Percentiles rank a stretch among this genome's conserved stretches.
Evolutionary conservation across 2,329 filamentous ascomycete species (phyloP).

Genomic region (Talaromyces sp.): DNA sequence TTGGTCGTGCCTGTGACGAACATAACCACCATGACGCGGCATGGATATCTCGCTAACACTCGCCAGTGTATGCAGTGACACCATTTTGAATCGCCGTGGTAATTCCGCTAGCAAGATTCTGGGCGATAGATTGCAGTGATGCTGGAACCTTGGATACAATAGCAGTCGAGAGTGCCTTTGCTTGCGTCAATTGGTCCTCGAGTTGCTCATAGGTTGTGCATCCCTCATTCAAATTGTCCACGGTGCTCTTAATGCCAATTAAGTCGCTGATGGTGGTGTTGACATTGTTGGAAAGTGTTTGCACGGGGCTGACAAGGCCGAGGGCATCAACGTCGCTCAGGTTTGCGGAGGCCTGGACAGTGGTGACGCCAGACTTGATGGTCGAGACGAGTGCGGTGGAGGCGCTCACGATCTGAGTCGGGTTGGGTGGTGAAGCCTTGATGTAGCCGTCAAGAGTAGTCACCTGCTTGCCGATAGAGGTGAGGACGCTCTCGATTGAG

Average conservation of each 20-base stretch:
- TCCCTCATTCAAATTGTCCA: not conserved
- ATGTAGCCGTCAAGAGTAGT: conserved; percentile 19
- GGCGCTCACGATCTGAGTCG: conserved; percentile 18
- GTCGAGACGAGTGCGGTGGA: conserved; percentile 18
- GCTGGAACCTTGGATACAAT: conserved; percentile 1
- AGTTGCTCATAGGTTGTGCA: conserved; percentile 14
- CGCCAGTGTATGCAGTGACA: conserved; percentile 22
- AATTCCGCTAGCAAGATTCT: conserved; percentile 23
- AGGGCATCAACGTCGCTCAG: conserved; percentile 14
- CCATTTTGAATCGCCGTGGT: conserved; percentile 26
- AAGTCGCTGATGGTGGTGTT: conserved; percentile 5
- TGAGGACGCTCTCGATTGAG: conserved; percentile 17
- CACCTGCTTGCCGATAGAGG: conserved; percentile 16
- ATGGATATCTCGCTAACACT: conserved; percentile 9
- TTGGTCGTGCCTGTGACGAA: not conserved
- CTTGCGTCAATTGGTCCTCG: conserved; percentile 20
- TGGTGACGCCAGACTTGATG: conserved; percentile 22
- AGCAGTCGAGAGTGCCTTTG: conserved; percentile 10
- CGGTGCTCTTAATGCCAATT: not conserved
- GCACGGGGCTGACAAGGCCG: not conserved
- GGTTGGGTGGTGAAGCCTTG: conserved; percentile 17
- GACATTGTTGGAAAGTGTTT: not conserved
- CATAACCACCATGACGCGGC: not conserved
- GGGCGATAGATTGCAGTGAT: not conserved
- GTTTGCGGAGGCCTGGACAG: conserved; percentile 17